phyloP scores from a whole-genome alignment of 495 filamentous ascomycete genomes.

The Penicillium paradoxum region DNA sequence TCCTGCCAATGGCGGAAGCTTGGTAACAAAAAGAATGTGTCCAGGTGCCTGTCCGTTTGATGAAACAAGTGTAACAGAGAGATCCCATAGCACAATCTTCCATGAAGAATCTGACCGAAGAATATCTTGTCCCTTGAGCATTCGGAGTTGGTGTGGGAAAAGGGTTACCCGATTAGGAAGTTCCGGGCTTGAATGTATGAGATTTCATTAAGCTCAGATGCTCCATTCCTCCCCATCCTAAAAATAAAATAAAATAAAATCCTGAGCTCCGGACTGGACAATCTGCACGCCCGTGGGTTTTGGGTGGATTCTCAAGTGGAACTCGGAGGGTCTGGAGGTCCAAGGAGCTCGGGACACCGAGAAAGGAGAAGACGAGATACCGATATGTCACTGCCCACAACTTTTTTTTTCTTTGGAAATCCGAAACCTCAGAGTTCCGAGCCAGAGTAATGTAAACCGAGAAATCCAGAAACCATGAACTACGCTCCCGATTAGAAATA shows the following conservation, averaged over 20 bases:
- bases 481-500: not conserved
- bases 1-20: slow-evolving; percentile 10
- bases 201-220: slow-evolving; percentile 5
- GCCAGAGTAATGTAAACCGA: not conserved
- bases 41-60: not conserved
- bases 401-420: not conserved
- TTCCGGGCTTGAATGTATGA: slow-evolving; percentile 7
- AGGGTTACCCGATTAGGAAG: slow-evolving; percentile 18
- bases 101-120: too few relatives aligned
- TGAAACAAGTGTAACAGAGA: not conserved
- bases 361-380: slow-evolving; percentile 5
- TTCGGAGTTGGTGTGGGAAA: slow-evolving; percentile 9
- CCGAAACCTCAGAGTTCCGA: not conserved
- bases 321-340: not conserved
- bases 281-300: not conserved
- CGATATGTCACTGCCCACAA: not conserved
- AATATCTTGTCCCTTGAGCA: not conserved
- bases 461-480: not conserved
- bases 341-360: not conserved
- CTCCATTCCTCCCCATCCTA: not conserved
- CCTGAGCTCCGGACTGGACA: slow-evolving; percentile 1
- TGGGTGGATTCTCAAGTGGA: slow-evolving; percentile 1
- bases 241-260: slow-evolving; percentile 4
- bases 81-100: too few relatives aligned
- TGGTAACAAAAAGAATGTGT: not conserved